Percentiles rank a stretch among this genome's conserved stretches.
Evolutionary conservation across 2,329 filamentous ascomycete genomes (phyloP).

Genomic region (Zalaria obscura): DNA sequence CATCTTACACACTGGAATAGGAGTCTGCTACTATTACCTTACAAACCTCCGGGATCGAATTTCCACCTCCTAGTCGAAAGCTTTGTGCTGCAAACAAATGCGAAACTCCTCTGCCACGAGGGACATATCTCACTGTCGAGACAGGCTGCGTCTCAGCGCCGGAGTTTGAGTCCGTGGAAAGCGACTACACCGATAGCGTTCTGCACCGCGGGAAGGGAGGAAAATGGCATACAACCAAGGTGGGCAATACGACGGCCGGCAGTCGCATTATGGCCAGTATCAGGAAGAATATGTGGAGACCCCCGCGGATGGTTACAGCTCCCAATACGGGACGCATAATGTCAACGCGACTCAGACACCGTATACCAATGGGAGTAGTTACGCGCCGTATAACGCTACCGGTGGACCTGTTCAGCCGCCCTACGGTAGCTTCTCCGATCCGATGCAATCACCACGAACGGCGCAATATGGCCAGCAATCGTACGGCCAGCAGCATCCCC

Average conservation of each 20-base stretch:
- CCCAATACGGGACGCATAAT: neutral
- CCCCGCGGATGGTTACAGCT: slow-evolving; percentile 2
- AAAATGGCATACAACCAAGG: slow-evolving; percentile 46
- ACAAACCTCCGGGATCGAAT: no score
- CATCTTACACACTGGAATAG: no score
- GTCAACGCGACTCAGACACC: neutral
- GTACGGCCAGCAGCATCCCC: slow-evolving; percentile 1
- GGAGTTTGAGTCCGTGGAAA: no score
- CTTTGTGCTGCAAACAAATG: no score
- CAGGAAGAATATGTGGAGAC: slow-evolving; percentile 8
- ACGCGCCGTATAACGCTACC: slow-evolving; percentile 1
- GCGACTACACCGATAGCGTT: no score
- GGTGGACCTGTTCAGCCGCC: slow-evolving; percentile 2
- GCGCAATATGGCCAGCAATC: slow-evolving; percentile 3
- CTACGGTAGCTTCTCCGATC: neutral
- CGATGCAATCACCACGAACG: slow-evolving; percentile 11
- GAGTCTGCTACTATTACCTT: no score
- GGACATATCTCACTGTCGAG: no score
- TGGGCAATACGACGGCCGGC: slow-evolving; percentile 31
- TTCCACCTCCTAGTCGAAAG: no score
- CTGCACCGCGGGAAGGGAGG: no score
- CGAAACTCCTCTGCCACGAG: no score
- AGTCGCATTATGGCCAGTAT: slow-evolving; percentile 21
- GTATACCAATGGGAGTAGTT: neutral
- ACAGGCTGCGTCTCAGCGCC: no score